Evolutionary conservation across 2,329 filamentous ascomycete genomes (phyloP).

Genomic region (Arthrinium phaeospermum): DNA sequence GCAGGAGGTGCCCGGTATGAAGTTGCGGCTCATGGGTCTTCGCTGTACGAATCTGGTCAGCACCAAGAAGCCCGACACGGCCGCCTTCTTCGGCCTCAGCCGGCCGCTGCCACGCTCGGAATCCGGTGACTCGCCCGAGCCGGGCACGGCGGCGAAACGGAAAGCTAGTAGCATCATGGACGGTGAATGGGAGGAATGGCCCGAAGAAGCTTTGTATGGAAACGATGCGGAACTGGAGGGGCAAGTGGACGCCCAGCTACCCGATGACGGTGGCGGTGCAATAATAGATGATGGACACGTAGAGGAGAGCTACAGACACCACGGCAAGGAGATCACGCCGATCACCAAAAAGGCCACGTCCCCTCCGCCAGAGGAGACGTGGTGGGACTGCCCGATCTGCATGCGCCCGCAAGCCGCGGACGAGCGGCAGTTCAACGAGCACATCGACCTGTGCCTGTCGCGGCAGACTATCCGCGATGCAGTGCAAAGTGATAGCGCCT

Average conservation of each 20-base stretch:
- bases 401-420: slow-evolving; percentile 74
- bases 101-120: slow-evolving; percentile 33
- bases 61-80: slow-evolving; percentile 79
- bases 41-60: slow-evolving; percentile 87
- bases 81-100: slow-evolving; percentile 77
- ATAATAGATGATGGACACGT: slow-evolving; percentile 45
- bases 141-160: slow-evolving; percentile 36
- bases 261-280: slow-evolving; percentile 31
- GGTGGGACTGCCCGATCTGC: slow-evolving; percentile 92
- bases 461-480: slow-evolving; percentile 84
- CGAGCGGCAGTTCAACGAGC: slow-evolving; percentile 82
- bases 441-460: slow-evolving; percentile 92
- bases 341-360: slow-evolving; percentile 45
- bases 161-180: slow-evolving; percentile 42
- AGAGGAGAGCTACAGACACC: slow-evolving; percentile 38
- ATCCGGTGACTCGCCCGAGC: slow-evolving; percentile 27
- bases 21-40: slow-evolving; percentile 83
- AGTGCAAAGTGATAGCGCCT: slow-evolving; percentile 60
- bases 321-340: slow-evolving; percentile 59
- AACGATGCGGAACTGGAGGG: slow-evolving; percentile 23
- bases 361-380: slow-evolving; percentile 46
- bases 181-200: slow-evolving; percentile 70
- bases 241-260: slow-evolving; percentile 50
- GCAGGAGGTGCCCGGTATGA: slow-evolving; percentile 81
- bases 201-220: slow-evolving; percentile 63